Conservation (phyloP, 2,329 filamentous ascomycete genomes). For the Exophiala oligosperma region DNA sequence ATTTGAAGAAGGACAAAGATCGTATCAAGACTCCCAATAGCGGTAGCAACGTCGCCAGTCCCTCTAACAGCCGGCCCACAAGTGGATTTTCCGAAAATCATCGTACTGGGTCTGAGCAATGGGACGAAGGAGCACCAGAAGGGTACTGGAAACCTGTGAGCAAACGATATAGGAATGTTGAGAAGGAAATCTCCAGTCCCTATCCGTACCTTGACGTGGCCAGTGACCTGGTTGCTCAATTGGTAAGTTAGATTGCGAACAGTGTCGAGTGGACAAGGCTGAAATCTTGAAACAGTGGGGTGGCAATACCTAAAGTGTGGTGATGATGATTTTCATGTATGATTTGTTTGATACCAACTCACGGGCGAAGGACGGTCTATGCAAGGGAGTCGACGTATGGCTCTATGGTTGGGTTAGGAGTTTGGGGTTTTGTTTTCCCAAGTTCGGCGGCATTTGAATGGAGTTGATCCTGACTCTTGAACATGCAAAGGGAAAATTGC, state of each 20-base stretch:
- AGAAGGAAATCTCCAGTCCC: constrained; percentile 92
- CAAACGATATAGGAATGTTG: constrained; percentile 62
- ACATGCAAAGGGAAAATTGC: too few species aligned
- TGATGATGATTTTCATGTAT: background rate
- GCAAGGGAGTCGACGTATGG: background rate
- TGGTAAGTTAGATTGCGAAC: constrained; percentile 70
- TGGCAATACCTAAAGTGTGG: constrained; percentile 14
- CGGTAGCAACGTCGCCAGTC: constrained; percentile 47
- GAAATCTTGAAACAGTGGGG: constrained; percentile 18
- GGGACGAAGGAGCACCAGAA: constrained; percentile 39
- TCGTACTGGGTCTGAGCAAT: constrained; percentile 19
- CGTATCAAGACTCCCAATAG: constrained; percentile 17
- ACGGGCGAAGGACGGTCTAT: background rate
- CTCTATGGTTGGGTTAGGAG: background rate
- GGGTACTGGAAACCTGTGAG: constrained; percentile 52
- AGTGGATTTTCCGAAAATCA: constrained; percentile 40
- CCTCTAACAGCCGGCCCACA: constrained; percentile 43
- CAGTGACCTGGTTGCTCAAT: constrained; percentile 85
- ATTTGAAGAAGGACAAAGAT: constrained; percentile 38
- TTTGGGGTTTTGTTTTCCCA: background rate
- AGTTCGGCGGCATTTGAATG: too few species aligned
- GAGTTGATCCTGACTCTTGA: too few species aligned
- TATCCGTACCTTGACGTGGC: constrained; percentile 96
- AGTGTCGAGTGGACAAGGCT: constrained; percentile 11
- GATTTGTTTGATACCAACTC: background rate